Percentiles rank a stretch among this genome's conserved stretches.
Evolutionary conservation across 177 flowering plant genomes (phyloP).

Genomic region (Vitis hybrid): DNA sequence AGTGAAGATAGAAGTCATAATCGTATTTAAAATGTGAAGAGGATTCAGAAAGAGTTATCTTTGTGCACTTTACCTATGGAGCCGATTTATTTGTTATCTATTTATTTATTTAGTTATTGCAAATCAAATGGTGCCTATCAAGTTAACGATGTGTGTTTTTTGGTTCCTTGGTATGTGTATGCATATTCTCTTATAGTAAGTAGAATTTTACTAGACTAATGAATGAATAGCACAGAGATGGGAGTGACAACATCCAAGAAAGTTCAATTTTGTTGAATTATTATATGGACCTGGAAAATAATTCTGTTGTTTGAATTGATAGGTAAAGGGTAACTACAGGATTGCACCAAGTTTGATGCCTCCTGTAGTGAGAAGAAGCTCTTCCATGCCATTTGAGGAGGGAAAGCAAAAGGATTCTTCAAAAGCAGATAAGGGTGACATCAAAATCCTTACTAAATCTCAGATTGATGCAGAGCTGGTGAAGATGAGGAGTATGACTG

Average conservation of each 20-base stretch:
- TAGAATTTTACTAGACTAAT: too few species aligned
- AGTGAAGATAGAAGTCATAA: neutral
- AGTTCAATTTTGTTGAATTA: neutral
- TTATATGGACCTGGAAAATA: neutral
- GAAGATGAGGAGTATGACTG: slow-evolving; percentile 31
- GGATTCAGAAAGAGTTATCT: too few species aligned
- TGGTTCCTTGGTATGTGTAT: too few species aligned
- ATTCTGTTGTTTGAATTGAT: slow-evolving; percentile 3
- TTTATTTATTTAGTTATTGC: too few species aligned
- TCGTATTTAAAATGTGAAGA: too few species aligned
- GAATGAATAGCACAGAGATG: too few species aligned
- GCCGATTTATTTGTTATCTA: too few species aligned
- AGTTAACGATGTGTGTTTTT: too few species aligned
- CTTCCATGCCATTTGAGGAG: slow-evolving; percentile 20
- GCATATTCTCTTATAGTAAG: too few species aligned
- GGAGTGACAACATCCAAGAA: too few species aligned
- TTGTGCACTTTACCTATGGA: too few species aligned
- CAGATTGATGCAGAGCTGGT: slow-evolving; percentile 32
- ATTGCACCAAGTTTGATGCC: slow-evolving; percentile 20
- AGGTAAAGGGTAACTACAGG: slow-evolving; percentile 42
- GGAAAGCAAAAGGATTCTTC: slow-evolving; percentile 24
- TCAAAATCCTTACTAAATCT: slow-evolving; percentile 16
- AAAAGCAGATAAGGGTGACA: slow-evolving; percentile 23
- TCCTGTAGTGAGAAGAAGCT: slow-evolving; percentile 26
- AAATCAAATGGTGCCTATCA: too few species aligned